These are phyloP conservation scores for Aspergillus sclerotioniger DNA, from an alignment of 495 filamentous ascomycete species.

Conservation along the genomic window DNA sequence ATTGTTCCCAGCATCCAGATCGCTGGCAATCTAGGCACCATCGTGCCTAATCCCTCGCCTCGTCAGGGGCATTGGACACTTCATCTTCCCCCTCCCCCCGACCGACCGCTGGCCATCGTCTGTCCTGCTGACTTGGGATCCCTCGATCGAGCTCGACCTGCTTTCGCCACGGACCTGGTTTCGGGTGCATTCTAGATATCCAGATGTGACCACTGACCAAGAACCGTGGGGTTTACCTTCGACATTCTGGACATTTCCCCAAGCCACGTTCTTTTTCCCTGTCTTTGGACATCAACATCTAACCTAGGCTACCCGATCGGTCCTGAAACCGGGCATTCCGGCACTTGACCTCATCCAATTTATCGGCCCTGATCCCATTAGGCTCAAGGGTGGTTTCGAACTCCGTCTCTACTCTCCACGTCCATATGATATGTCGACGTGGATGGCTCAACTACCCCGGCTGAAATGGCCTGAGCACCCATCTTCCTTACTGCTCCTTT, in stretches of 20 bases:
- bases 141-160: constrained; percentile 11
- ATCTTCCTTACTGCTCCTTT: constrained; percentile 10
- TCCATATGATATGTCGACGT: constrained; percentile 19
- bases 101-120: neutral
- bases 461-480: constrained; percentile 18
- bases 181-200: constrained; percentile 14
- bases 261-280: neutral
- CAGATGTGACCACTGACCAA: neutral
- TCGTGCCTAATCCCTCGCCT: constrained; percentile 4
- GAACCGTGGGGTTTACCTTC: neutral
- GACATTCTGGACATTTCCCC: neutral
- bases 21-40: constrained; percentile 8
- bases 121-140: constrained; percentile 24
- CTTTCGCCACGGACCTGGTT: constrained; percentile 25
- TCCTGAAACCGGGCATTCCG: neutral
- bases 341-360: constrained; percentile 2
- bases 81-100: constrained; percentile 6
- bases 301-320: neutral
- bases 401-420: neutral
- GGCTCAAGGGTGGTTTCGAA: neutral
- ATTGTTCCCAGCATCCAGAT: neutral
- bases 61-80: constrained; percentile 8
- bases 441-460: constrained; percentile 14
- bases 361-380: neutral
- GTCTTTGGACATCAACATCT: neutral